Conservation (phyloP, 176 grass and related monocot species). For the Bothriochloa decipiens region DNA sequence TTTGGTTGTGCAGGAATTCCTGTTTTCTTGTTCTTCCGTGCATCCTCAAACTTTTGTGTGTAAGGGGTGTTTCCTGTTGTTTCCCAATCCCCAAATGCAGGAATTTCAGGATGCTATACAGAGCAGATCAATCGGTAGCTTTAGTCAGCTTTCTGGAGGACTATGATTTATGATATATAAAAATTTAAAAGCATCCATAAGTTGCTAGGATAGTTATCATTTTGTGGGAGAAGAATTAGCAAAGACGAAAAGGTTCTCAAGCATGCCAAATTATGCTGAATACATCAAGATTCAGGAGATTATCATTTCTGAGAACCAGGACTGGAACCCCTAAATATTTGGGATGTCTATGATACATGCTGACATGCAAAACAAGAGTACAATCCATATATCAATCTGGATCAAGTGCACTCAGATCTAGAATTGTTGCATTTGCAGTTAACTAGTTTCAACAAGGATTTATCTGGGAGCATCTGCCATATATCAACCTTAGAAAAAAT, state of each 20-base stretch:
- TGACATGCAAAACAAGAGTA: background rate
- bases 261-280: background rate
- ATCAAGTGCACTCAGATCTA: background rate
- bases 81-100: conserved; percentile 59
- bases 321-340: conserved; percentile 13
- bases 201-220: background rate
- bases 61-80: conserved; percentile 37
- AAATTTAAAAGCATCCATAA: background rate
- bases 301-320: background rate
- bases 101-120: conserved; percentile 60
- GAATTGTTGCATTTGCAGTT: background rate
- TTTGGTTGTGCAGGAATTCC: conserved; percentile 43
- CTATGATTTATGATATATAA: background rate
- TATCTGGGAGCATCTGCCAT: background rate
- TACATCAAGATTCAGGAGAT: background rate
- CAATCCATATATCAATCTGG: conserved; percentile 14
- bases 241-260: background rate
- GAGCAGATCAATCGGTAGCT: conserved; percentile 27
- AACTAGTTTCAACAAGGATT: conserved; percentile 8
- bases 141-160: background rate
- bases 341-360: background rate
- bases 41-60: too few relatives aligned
- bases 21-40: conserved; percentile 43
- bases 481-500: background rate
- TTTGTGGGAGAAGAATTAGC: background rate